These are phyloP conservation scores for Phytophthora fragariae DNA, from an alignment of 352 stramenopile species.

Conservation along the genomic window DNA sequence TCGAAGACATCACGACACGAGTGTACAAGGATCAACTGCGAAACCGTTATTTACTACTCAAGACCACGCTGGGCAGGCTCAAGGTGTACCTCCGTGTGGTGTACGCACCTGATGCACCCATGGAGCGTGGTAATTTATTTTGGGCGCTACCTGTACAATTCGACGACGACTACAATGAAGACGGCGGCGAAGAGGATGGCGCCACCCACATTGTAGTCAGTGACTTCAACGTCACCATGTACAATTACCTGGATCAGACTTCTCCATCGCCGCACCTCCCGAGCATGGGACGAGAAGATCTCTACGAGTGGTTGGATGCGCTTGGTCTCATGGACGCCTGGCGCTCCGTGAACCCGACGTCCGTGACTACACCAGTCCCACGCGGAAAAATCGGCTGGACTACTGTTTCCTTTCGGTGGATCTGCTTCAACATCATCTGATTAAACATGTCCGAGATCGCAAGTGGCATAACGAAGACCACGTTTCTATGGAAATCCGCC, in stretches of 20 bases:
- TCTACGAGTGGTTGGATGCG: too few relatives aligned
- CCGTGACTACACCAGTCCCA: constrained; percentile 1
- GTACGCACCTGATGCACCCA: constrained; percentile 22
- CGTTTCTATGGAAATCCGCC: constrained; percentile 5
- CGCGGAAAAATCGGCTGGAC: too few relatives aligned
- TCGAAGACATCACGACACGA: constrained; percentile 14
- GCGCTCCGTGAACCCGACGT: constrained; percentile 10
- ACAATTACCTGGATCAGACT: too few relatives aligned
- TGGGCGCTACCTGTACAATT: background rate
- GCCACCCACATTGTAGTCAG: constrained; percentile 3
- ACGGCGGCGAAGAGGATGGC: background rate
- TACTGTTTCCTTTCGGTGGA: too few relatives aligned
- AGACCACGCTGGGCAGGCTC: background rate
- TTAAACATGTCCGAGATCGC: constrained; percentile 9
- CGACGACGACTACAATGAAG: background rate
- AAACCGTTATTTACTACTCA: constrained; percentile 29
- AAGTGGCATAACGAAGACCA: constrained; percentile 34
- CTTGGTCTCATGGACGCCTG: too few relatives aligned
- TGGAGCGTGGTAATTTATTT: constrained; percentile 1
- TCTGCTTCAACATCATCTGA: too few relatives aligned
- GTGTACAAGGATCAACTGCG: constrained; percentile 9
- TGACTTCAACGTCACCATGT: too few relatives aligned
- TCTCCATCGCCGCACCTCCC: too few relatives aligned
- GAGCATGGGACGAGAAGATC: too few relatives aligned
- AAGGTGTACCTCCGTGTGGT: constrained; percentile 15